Evolutionary conservation across 306 rosid genomes (phyloP), one percentile per base, ranked within the genome.

Genomic region (Carpinus viminea): DNA sequence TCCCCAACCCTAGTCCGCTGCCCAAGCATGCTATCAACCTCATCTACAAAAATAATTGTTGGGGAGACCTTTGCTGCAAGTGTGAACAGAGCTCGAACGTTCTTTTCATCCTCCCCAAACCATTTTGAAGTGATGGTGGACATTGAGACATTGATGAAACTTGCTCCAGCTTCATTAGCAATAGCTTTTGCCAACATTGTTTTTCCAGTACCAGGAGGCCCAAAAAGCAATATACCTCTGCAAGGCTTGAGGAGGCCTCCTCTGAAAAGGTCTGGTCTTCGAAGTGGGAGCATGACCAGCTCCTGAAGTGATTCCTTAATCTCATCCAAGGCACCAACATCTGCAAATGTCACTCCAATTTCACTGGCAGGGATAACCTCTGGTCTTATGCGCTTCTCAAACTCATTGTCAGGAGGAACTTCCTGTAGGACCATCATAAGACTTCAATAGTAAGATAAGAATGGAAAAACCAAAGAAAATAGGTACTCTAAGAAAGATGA

Each of bases 1-100:
- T 89, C 96, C 61, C 92, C 93, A 66, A 87, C 91, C 85, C 93
- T 85, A 57, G 97, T 89, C 36, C 97, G 54, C 78, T 90, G 92
- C 9, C 97, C 97, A 41, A 92, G 96, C 93, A 92, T 86, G 86
- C 97, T 90, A 75, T 92, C 97, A 61, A 92, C 97, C 78, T 92
- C 97, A 38, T 92, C 97, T 41, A 92, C 87, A 28, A 92, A 92
- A 70, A 92, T 90, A 48, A 92, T 86, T 53, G 97, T 90, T 3
- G 97, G 97, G 5, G 96, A 81, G 83, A 92, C 93, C 85, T 92
- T 92, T 47, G 92, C 92, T 5, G 96, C 97, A 18, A 92, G 89
- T 1, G 93, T 84, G 90, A 92, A 92, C 7, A 92, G 68, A 36
- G 97, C 97, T 31, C 93, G 81, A 51, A 92, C 92, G 5, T 86